phyloP scores from a whole-genome alignment of 2,329 filamentous ascomycete genomes.

The Rhynchosporium secalis region DNA sequence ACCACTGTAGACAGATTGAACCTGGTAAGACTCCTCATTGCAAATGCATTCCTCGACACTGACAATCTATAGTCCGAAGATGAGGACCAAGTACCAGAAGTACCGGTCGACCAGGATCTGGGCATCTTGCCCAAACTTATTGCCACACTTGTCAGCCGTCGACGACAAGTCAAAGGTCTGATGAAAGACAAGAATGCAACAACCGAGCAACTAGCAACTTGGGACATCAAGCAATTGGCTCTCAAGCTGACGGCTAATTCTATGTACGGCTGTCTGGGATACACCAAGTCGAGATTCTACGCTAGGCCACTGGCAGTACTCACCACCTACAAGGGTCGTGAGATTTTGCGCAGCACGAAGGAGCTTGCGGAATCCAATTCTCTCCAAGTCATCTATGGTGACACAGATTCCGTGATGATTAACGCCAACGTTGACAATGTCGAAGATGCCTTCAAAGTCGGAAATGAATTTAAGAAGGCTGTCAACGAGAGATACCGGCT shows the following conservation, averaged over 20 bases:
- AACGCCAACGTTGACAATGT: constrained; percentile 97
- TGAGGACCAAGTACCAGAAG: constrained; percentile 85
- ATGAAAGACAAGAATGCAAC: constrained; percentile 95
- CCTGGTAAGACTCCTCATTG: constrained; percentile 54
- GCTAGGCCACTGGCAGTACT: constrained; percentile 91
- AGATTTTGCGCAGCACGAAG: constrained; percentile 95
- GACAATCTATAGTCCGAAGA: constrained; percentile 60
- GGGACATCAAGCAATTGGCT: constrained; percentile 97
- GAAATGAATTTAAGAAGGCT: constrained; percentile 89
- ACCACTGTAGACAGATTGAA: constrained; percentile 85
- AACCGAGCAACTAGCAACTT: constrained; percentile 82
- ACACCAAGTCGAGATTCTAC: constrained; percentile 96
- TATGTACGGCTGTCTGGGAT: constrained; percentile 98
- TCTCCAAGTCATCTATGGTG: constrained; percentile 95
- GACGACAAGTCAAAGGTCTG: constrained; percentile 88
- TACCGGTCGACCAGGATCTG: constrained; percentile 74
- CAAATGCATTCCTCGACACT: constrained; percentile 14
- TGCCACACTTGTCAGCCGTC: constrained; percentile 82
- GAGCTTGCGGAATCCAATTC: constrained; percentile 89
- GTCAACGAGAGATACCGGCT: constrained; percentile 93
- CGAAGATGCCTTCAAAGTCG: constrained; percentile 84
- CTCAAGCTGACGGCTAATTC: constrained; percentile 98
- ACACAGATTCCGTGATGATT: constrained; percentile 99
- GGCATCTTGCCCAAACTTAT: constrained; percentile 91
- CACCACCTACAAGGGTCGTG: constrained; percentile 94